A percentile compares a stretch with the other conserved stretches of the same genome.
These are phyloP conservation scores for Candida arabinofermentans DNA, from an alignment of 805 yeast species.

Conservation along the genomic window DNA sequence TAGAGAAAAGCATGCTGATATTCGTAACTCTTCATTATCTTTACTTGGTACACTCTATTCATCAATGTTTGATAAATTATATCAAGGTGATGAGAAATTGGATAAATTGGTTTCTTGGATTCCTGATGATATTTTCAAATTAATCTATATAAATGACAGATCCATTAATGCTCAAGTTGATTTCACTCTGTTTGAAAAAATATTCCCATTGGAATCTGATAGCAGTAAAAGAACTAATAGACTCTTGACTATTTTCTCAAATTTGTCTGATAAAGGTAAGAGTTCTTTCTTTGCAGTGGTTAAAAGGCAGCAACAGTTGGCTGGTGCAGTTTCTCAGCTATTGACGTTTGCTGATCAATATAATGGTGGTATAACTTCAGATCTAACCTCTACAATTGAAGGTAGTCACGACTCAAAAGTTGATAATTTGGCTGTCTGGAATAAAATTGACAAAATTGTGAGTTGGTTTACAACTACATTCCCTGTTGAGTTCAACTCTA, in stretches of 20 bases:
- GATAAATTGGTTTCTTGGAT: conserved; percentile 42
- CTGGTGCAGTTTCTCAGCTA: conserved; percentile 47
- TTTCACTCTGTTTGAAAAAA: conserved; percentile 48
- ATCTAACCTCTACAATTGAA: too few relatives aligned
- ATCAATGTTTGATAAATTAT: conserved; percentile 34
- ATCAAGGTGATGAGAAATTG: conserved; percentile 24
- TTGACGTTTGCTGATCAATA: conserved; percentile 46
- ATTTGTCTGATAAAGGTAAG: conserved; percentile 53
- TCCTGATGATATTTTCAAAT: conserved; percentile 61
- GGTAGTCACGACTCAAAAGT: conserved; percentile 6
- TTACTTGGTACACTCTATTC: conserved; percentile 55
- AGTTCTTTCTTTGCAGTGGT: conserved; percentile 66
- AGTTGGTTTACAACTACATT: conserved; percentile 58
- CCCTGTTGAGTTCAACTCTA: conserved; percentile 47
- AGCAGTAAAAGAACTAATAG: conserved; percentile 45
- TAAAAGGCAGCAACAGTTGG: conserved; percentile 60
- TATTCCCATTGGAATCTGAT: conserved; percentile 53
- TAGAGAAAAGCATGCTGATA: conserved; percentile 65
- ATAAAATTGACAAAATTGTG: conserved; percentile 50
- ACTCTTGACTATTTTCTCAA: conserved; percentile 43
- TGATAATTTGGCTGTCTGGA: too few relatives aligned
- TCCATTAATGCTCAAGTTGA: conserved; percentile 67
- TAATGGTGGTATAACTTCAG: conserved; percentile 29
- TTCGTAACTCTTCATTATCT: conserved; percentile 56
- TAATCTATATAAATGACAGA: conserved; percentile 70